phyloP scores from a whole-genome alignment of 2,329 filamentous ascomycete genomes.

The Helotiales sp. region DNA sequence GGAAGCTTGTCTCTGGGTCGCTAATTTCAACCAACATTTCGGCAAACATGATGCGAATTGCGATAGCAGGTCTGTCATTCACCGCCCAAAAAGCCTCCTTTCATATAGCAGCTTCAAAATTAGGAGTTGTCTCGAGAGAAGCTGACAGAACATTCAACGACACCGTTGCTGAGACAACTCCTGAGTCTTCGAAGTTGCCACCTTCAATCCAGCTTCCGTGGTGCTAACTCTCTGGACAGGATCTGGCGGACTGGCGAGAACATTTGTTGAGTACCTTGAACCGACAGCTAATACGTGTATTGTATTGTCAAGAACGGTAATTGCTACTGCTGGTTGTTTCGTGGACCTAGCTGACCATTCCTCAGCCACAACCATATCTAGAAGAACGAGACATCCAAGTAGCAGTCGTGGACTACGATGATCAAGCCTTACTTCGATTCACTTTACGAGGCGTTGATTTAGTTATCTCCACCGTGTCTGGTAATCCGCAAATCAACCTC shows the following conservation, averaged over 20 bases:
- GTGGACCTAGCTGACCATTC: constrained; percentile 10
- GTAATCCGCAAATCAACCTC: constrained; percentile 64
- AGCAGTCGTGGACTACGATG: constrained; percentile 65
- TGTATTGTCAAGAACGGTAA: constrained; percentile 66
- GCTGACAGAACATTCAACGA: no score
- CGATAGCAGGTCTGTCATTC: no score
- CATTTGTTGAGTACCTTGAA: constrained; percentile 59
- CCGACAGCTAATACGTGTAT: constrained; percentile 67
- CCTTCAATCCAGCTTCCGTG: constrained; percentile 21
- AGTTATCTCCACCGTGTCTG: constrained; percentile 72
- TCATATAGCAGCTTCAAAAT: no score
- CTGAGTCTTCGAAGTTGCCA: no score
- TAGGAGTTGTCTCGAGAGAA: no score
- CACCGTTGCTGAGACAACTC: no score
- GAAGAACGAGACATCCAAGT: constrained; percentile 57
- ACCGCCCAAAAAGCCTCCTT: no score
- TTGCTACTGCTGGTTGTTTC: neutral
- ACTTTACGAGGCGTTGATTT: constrained; percentile 71
- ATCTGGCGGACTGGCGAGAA: constrained; percentile 57
- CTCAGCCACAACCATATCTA: constrained; percentile 39
- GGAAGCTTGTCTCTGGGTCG: neutral
- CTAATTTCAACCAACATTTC: constrained; percentile 2
- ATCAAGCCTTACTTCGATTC: constrained; percentile 58
- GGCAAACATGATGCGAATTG: constrained; percentile 52
- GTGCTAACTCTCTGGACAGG: constrained; percentile 65